Evolutionary conservation across 108 stramenopile genomes (phyloP).

Genomic region (Nitzschia palea): DNA sequence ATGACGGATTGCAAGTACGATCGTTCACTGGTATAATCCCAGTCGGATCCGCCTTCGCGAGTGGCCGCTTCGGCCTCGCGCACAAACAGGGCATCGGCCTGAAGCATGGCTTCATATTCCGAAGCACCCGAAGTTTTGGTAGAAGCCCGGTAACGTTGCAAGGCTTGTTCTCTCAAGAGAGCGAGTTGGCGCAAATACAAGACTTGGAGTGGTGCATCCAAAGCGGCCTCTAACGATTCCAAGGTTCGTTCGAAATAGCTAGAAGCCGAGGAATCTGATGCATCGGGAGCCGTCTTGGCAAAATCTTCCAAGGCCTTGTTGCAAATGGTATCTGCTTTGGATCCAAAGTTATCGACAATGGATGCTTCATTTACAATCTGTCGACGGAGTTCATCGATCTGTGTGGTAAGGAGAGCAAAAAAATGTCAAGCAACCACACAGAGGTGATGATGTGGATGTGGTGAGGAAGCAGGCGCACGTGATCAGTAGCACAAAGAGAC

Average conservation of each 20-base stretch:
- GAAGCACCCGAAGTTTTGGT: conserved; percentile 74
- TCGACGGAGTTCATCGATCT: conserved; percentile 76
- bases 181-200: conserved; percentile 89
- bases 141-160: conserved; percentile 80
- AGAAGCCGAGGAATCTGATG: conserved; percentile 63
- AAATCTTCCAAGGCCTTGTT: conserved; percentile 89
- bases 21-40: conserved; percentile 89
- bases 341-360: conserved; percentile 74
- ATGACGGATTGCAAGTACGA: conserved; percentile 76
- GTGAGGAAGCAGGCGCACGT: background rate
- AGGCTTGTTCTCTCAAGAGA: conserved; percentile 82
- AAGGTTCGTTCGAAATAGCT: conserved; percentile 86
- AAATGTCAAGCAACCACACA: background rate
- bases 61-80: conserved; percentile 83
- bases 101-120: conserved; percentile 96
- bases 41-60: conserved; percentile 69
- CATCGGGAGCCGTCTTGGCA: conserved; percentile 81
- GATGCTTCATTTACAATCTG: conserved; percentile 76
- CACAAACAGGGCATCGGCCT: conserved; percentile 87
- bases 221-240: conserved; percentile 79
- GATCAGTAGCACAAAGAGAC: no score
- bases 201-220: conserved; percentile 91
- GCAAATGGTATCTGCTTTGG: conserved; percentile 87
- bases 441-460: background rate
- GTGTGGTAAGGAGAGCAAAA: background rate